These are phyloP conservation scores for Aspergillus floridensis DNA, from an alignment of 2,329 filamentous ascomycete species.

Conservation along the genomic window DNA sequence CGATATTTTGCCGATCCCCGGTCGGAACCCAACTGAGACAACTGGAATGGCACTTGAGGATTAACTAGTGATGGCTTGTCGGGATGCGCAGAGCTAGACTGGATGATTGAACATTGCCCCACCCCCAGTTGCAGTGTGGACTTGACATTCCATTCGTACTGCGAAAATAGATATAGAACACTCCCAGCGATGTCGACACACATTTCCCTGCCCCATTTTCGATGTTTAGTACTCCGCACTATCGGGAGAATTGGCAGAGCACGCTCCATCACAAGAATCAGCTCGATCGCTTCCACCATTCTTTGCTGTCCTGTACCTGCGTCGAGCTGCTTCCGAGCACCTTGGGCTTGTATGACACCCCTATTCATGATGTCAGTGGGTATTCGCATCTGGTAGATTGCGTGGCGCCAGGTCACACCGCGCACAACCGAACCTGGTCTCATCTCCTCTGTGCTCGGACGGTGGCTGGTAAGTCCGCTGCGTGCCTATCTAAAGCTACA, in stretches of 20 bases:
- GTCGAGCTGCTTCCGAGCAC: not conserved
- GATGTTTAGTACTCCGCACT: not conserved
- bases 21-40: not conserved
- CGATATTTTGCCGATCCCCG: conserved; percentile 1
- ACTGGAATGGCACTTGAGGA: not conserved
- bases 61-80: not conserved
- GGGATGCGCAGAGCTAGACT: not conserved
- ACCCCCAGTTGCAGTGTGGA: not conserved
- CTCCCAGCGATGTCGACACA: not conserved
- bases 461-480: not conserved
- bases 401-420: conserved; percentile 9
- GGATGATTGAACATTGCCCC: not conserved
- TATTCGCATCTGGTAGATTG: not conserved
- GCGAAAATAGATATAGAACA: not conserved
- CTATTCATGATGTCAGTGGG: conserved; percentile 10
- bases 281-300: not conserved
- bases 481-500: not conserved
- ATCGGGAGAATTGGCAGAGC: no score
- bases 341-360: not conserved
- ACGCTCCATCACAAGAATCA: no score
- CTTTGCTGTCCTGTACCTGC: not conserved
- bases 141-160: not conserved
- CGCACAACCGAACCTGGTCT: not conserved
- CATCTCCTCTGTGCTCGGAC: not conserved
- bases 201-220: not conserved